Evolutionary conservation across 2,329 filamentous ascomycete genomes (phyloP), one percentile per base, ranked within the genome.

Genomic region (Colletotrichum sp.): DNA sequence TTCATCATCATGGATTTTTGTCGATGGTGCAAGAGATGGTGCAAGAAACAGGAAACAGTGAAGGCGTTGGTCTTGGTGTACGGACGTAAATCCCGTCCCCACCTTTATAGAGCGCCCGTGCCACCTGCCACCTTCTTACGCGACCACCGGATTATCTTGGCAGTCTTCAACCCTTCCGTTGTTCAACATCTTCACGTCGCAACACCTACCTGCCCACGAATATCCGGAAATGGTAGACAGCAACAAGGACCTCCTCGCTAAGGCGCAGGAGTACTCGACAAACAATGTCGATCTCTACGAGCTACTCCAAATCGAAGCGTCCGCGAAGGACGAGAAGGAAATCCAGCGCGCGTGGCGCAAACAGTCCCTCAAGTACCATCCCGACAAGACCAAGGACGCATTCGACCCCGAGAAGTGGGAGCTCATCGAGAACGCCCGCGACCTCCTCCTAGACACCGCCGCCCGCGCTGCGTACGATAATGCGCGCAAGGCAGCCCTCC

Each of bases 291-390:
- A 98, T 83, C 93, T 96, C 76, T 98, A 97, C 86, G 91, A 90
- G 31, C 88, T 98, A 31, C 90, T 98, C 18, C 90, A 89, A 69
- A 87, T 97, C 64, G 86, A 91, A 70, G 87, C 91, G 24, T 88
- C 92, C 21, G 54, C 21, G 21, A 90, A 93, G 1, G 85, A 88
- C 24, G 92, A 93, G 70, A 85, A 91, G n/a, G 93, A 95, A 75
- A 93, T 98, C 79, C 93, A 94, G 76, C 92, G 93, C 77, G 95
- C 95, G 58, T 98, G 96, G 87, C 91, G 95, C 73, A 94, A 94
- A 79, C 92, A 93, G 34, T 95, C 95, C 5, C 87, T 98, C n/a
- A 95, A 95, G 80, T 95, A 96, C 86, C 96, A 98, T 83, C 96
- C 96, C 1, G 96, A 98, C 88, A 98, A 98, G 85, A 92, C 96